Evolutionary conservation across 2,329 filamentous ascomycete genomes (phyloP).

Genomic region (Neocatenulostroma microsporum): DNA sequence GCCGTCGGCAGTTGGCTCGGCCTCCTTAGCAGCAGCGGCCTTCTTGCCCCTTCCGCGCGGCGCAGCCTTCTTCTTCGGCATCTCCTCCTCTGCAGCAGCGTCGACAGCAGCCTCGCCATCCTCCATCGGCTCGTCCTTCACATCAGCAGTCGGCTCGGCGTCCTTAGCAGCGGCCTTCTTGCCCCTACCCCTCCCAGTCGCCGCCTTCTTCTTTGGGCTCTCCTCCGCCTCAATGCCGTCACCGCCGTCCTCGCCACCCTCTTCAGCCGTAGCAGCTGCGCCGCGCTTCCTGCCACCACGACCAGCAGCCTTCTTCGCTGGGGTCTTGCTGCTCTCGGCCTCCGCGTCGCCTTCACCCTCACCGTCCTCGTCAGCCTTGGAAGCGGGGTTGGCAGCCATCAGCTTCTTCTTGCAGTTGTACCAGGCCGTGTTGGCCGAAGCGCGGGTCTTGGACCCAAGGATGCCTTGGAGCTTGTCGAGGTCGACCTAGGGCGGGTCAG

Average conservation of each 20-base stretch:
- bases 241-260: neutral
- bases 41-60: no score
- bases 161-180: neutral
- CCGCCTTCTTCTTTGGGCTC: neutral
- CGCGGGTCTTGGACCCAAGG: slow-evolving; percentile 15
- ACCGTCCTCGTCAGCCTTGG: slow-evolving; percentile 1
- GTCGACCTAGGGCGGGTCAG: slow-evolving; percentile 1
- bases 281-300: slow-evolving; percentile 1
- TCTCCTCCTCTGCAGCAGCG: no score
- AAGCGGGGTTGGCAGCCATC: neutral
- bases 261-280: no score
- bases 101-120: no score
- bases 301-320: neutral
- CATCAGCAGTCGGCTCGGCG: neutral
- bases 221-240: neutral
- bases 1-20: no score
- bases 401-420: slow-evolving; percentile 13
- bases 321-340: neutral
- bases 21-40: no score
- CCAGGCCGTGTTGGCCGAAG: slow-evolving; percentile 12
- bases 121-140: neutral
- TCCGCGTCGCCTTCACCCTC: neutral
- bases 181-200: neutral
- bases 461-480: slow-evolving; percentile 15
- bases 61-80: no score